A percentile compares a stretch with the other conserved stretches of the same genome.
phyloP scores from a whole-genome alignment of 2,329 filamentous ascomycete genomes.

The Neobulgaria alba region DNA sequence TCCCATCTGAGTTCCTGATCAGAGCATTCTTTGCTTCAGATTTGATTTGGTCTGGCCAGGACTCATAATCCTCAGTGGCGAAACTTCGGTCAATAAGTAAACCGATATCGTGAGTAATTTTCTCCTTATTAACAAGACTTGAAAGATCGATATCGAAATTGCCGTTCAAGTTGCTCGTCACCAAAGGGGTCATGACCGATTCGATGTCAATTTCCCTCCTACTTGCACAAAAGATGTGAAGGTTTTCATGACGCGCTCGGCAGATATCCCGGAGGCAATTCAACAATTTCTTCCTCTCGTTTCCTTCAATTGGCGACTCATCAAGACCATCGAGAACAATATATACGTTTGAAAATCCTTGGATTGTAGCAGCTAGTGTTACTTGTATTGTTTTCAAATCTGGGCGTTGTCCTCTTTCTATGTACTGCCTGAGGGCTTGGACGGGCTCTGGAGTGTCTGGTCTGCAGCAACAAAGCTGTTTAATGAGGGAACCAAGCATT shows the following conservation, averaged over 20 bases:
- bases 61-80: background rate
- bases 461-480: constrained; percentile 9
- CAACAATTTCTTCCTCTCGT: background rate
- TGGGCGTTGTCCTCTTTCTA: constrained; percentile 2
- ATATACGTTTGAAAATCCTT: constrained; percentile 7
- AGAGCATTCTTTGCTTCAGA: background rate
- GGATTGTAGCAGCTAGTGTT: constrained; percentile 1
- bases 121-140: background rate
- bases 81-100: constrained; percentile 3
- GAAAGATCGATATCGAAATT: constrained; percentile 1
- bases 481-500: constrained; percentile 20
- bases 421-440: background rate
- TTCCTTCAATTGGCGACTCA: background rate
- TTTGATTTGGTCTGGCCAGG: constrained; percentile 3
- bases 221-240: constrained; percentile 1
- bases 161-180: background rate
- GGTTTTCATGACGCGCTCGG: background rate
- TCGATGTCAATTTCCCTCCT: constrained; percentile 1
- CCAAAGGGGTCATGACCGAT: background rate
- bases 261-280: background rate
- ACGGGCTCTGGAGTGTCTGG: constrained; percentile 7
- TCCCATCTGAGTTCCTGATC: constrained; percentile 6
- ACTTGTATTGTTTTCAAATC: constrained; percentile 2
- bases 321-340: constrained; percentile 10
- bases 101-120: constrained; percentile 2